Evolutionary conservation across 805 yeast genomes (phyloP).

Genomic region (Suhomyces xylopsoci): DNA sequence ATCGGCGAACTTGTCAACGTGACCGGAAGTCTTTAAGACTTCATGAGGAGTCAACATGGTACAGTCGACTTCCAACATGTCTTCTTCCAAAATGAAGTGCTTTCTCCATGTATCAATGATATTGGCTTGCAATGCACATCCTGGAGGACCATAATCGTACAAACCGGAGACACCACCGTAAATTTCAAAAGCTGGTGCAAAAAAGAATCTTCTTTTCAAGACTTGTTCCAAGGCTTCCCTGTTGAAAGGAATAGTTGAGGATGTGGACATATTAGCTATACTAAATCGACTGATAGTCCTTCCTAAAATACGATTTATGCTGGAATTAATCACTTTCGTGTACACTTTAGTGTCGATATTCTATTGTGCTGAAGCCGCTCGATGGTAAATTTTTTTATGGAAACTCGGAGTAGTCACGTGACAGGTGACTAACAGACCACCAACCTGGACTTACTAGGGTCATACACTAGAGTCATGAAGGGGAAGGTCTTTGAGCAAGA

Average conservation of each 20-base stretch:
- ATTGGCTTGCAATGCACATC: slow-evolving; percentile 97
- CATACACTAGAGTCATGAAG: too few species aligned
- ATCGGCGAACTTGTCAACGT: slow-evolving; percentile 97
- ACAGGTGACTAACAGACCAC: background rate
- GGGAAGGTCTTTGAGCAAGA: too few species aligned
- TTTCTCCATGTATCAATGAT: slow-evolving; percentile 95
- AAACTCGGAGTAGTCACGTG: background rate
- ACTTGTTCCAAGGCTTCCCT: slow-evolving; percentile 90
- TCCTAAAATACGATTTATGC: background rate
- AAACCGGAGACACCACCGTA: slow-evolving; percentile 98
- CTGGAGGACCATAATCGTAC: slow-evolving; percentile 99
- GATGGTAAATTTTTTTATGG: background rate
- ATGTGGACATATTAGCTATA: slow-evolving; percentile 24
- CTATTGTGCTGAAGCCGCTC: background rate
- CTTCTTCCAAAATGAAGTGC: slow-evolving; percentile 96
- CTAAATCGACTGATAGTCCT: background rate
- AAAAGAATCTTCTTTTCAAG: slow-evolving; percentile 92
- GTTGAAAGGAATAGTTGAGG: slow-evolving; percentile 48
- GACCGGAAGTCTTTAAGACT: slow-evolving; percentile 97
- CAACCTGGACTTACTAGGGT: background rate
- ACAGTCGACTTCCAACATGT: slow-evolving; percentile 97
- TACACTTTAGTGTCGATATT: slow-evolving; percentile 2
- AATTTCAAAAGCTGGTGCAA: slow-evolving; percentile 94
- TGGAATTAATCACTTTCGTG: background rate
- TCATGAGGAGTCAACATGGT: slow-evolving; percentile 98